phyloP scores from a whole-genome alignment of 73 alveolate species.

The Paramecium pentaurelia region DNA sequence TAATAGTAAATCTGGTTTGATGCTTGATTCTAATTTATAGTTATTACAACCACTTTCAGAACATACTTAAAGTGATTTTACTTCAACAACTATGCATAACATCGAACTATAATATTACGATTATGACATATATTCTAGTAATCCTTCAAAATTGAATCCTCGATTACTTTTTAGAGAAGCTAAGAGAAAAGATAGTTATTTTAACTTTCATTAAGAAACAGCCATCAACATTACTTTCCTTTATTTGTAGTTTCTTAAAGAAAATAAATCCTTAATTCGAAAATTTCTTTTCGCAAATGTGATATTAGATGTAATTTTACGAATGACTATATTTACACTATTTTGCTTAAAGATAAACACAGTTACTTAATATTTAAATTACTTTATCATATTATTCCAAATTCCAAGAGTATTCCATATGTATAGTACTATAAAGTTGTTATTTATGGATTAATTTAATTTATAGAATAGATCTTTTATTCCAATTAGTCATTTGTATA shows the following conservation, averaged over 20 bases:
- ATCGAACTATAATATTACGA: not conserved
- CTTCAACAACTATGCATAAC: not conserved
- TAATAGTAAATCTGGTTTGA: not conserved
- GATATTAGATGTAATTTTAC: not conserved
- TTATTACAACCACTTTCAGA: not conserved
- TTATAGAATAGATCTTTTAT: conserved; percentile 2
- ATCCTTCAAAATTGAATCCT: not conserved
- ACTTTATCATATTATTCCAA: not conserved
- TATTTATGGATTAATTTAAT: conserved; percentile 29
- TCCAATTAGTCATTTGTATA: conserved; percentile 35
- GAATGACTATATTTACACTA: not conserved
- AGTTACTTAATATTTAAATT: not conserved
- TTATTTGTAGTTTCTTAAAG: not conserved
- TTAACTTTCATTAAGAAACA: not conserved
- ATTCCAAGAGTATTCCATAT: conserved; percentile 18
- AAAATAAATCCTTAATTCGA: not conserved
- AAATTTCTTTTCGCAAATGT: not conserved
- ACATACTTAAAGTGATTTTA: not conserved
- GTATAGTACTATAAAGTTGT: not conserved
- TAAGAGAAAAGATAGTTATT: not conserved
- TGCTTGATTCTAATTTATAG: not conserved
- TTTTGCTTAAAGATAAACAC: not conserved
- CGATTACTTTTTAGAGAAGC: not conserved
- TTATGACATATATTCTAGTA: not conserved
- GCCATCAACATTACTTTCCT: not conserved